phyloP scores from a whole-genome alignment of 257 asterid genomes.

The Hygrophila difformis region DNA sequence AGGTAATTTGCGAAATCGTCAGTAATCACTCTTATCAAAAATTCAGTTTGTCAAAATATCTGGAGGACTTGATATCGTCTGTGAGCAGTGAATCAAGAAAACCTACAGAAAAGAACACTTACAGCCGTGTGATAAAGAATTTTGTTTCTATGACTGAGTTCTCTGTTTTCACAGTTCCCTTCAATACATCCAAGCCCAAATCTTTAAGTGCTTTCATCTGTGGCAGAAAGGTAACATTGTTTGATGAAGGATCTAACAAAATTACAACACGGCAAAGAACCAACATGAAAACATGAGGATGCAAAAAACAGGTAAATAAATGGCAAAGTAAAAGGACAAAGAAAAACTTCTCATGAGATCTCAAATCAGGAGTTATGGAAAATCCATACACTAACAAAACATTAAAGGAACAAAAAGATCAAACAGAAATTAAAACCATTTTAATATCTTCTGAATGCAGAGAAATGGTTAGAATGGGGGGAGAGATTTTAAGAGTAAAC shows the following conservation, averaged over 20 bases:
- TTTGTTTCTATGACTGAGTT: slow-evolving; percentile 67
- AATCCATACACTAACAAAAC: neutral
- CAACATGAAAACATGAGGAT: neutral
- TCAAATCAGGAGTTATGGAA: neutral
- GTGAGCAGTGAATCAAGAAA: slow-evolving; percentile 6
- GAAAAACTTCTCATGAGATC: too few species aligned
- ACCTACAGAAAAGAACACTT: slow-evolving; percentile 17
- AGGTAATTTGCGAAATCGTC: neutral
- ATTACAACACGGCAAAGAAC: slow-evolving; percentile 6
- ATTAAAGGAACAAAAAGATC: too few species aligned
- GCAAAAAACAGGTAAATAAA: slow-evolving; percentile 1
- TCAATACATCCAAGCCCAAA: slow-evolving; percentile 84
- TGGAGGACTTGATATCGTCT: slow-evolving; percentile 4
- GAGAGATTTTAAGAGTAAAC: too few species aligned
- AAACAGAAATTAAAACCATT: too few species aligned
- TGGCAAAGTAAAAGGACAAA: slow-evolving; percentile 4
- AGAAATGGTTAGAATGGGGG: too few species aligned
- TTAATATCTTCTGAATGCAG: too few species aligned
- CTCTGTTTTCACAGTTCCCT: slow-evolving; percentile 87
- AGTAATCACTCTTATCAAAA: neutral
- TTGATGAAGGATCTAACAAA: slow-evolving; percentile 6
- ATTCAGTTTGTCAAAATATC: slow-evolving; percentile 5
- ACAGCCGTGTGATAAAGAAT: slow-evolving; percentile 64
- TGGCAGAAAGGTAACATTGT: slow-evolving; percentile 16
- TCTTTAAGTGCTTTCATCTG: slow-evolving; percentile 96